Base-by-base conservation (phyloP, 2,329 filamentous ascomycete genomes). In the Pseudogymnoascus sp. region DNA sequence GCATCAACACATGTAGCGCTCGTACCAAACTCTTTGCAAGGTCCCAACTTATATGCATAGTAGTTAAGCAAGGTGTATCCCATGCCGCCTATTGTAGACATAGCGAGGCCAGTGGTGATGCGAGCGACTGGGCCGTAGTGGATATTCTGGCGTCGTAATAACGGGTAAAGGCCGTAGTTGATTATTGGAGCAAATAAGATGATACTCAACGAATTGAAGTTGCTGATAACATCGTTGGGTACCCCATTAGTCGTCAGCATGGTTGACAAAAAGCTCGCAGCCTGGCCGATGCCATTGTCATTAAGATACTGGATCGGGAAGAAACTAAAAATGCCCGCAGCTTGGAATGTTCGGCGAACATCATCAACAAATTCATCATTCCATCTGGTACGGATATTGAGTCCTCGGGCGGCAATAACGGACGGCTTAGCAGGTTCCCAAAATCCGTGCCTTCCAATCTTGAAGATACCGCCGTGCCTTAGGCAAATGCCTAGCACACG, bases 311-410 rank as follows among this genome's bases (percentile, higher is more conserved):
- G 80, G 19, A 80, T 72, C 11, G 78, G 78, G 63, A 76, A 78
- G 73, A 78, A 80, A 19, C 78, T 66, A 73, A 89, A 92, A 44
- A 90, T 87, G 67, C 83, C 80, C 77, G 86, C 88, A 63, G 87
- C 87, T 70, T 82, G 79, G 64, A 88, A 77, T 65, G 87, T 88
- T 75, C 88, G 87, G 63, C 81, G 81, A 62, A 91, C 85, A 71
- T 91, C 87, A 71, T 91, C 88, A 29, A 93, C 88, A 88, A 89
- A 93, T 61, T 83, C 84, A 68, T 93, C 90, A 65, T 92, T 88
- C 69, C 90, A 91, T 0, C 84, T 61, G 42, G 0, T 88, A 88
- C 64, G 84, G 84, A 68, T 80, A 17, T 66, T 64, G 17, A 71
- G 70, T 4, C 72, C 74, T 1, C 73, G 74, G 35, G 80, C 76